Base-by-base conservation (phyloP, 352 stramenopile genomes). In the Globisporangium lucens region DNA sequence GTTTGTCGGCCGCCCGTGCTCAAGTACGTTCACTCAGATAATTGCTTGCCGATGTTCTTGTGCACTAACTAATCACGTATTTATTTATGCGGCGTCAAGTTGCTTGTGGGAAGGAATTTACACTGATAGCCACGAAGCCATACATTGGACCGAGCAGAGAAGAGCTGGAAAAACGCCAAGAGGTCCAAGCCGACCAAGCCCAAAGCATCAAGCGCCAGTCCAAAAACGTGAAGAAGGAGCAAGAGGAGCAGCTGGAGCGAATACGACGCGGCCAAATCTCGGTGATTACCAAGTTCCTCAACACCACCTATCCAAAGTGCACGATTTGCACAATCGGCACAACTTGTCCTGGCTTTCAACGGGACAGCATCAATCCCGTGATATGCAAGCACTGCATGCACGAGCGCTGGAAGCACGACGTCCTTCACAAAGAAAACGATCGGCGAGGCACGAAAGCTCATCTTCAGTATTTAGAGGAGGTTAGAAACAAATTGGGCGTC, bases 41-140 rank as follows among this genome's bases (percentile, higher is more conserved):
- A 1, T 7, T 46, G 24, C 5, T 20, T 13, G 4, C 30, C 29
- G 13, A 29, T 30, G 33, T 15, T 17, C 36, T 20, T 15, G 35
- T 55, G 0, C 43, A 55, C 4, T 22, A 7, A 7, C 17, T 27
- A 29, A 63, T 43, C 22, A 61, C 17, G 49, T 43, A 12, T 46
- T 29, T 56, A 3, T 62, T 46, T 17, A 33, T 33, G 30, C 30
- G 33, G 36, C 29, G 4, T 56, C 15, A 51, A 95, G 88, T 98
- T 68, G 90, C 94, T 6, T 95, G 86, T 72, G 94, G 92, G 29
- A 88, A 91, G 4, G 93, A 98, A 69, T 98, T 95, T 59, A 98
- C 93, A 0, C 59, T 98, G 27, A 83, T 98, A 13, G 91, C 89
- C 2, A 98, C 94, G 0, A 97, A 97, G 68, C 91, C 94, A 8